These are phyloP conservation scores for Cordyceps cateniannulata DNA, from an alignment of 2,329 filamentous ascomycete genomes.

Conservation along the genomic window DNA sequence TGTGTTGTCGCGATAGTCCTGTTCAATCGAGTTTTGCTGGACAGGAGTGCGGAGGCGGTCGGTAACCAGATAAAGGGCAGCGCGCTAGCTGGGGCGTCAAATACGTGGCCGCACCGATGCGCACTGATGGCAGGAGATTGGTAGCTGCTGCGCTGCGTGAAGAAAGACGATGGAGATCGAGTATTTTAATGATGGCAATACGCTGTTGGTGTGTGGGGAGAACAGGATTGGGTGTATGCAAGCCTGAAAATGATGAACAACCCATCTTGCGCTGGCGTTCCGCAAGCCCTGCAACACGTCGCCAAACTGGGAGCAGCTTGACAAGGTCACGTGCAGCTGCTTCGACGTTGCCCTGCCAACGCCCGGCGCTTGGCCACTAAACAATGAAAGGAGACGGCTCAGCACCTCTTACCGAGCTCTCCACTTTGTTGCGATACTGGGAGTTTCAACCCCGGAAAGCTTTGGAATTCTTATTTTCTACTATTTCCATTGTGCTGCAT, in stretches of 20 bases:
- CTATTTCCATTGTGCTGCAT: not conserved
- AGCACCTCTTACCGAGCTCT: not conserved
- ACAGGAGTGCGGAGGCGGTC: not conserved
- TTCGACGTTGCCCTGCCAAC: conserved; percentile 10
- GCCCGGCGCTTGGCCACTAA: not conserved
- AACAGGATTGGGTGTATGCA: conserved; percentile 8
- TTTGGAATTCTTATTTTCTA: not conserved
- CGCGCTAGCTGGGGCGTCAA: not conserved
- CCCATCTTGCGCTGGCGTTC: conserved; percentile 6
- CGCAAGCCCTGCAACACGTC: conserved; percentile 13
- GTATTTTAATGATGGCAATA: conserved; percentile 5
- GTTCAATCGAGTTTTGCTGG: not conserved
- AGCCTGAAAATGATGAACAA: conserved; percentile 8
- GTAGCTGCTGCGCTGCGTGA: not conserved
- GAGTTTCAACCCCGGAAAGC: not conserved
- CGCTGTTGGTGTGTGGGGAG: conserved; percentile 11
- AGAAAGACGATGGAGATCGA: not conserved
- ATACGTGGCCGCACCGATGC: not conserved
- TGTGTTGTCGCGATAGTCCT: conserved; percentile 7
- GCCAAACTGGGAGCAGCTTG: conserved; percentile 8
- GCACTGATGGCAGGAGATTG: not conserved
- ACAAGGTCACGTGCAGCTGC: conserved; percentile 6
- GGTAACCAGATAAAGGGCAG: not conserved
- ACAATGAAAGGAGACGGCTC: conserved; percentile 12
- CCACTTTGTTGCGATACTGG: not conserved